These are phyloP conservation scores for Lathyrus tuberosus DNA, from an alignment of 306 rosid species.

Conservation along the genomic window DNA sequence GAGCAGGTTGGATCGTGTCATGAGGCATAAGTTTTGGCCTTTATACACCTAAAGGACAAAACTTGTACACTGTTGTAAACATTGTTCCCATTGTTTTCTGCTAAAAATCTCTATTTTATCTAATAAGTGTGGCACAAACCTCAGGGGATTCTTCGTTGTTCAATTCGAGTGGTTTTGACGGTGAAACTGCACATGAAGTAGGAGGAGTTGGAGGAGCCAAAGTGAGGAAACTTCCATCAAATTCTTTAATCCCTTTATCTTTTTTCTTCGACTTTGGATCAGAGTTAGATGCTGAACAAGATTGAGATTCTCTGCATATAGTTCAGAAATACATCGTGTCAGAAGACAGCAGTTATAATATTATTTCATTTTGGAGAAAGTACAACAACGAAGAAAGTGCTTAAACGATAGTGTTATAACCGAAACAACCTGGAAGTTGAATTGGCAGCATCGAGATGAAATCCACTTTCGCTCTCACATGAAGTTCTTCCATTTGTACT, in stretches of 20 bases:
- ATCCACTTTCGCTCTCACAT: constrained; percentile 37
- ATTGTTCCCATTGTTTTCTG: too few relatives aligned
- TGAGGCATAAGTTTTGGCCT: too few relatives aligned
- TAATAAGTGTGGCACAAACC: constrained; percentile 41
- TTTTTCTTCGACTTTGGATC: constrained; percentile 46
- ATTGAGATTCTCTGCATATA: constrained; percentile 56
- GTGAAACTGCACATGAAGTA: constrained; percentile 45
- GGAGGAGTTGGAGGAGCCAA: constrained; percentile 56
- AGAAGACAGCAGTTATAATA: constrained; percentile 26
- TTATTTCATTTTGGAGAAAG: not conserved
- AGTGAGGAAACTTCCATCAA: constrained; percentile 57
- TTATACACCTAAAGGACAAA: not conserved
- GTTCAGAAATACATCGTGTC: constrained; percentile 27
- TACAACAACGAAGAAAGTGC: constrained; percentile 1
- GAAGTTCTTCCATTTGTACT: constrained; percentile 49
- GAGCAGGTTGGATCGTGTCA: too few relatives aligned
- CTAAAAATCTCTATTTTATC: not conserved
- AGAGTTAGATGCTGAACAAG: constrained; percentile 48
- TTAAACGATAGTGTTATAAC: constrained; percentile 17
- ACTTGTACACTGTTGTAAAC: not conserved
- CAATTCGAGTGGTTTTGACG: constrained; percentile 38
- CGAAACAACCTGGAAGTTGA: constrained; percentile 54
- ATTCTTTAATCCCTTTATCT: constrained; percentile 44
- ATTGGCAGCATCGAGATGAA: constrained; percentile 41
- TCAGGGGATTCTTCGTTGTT: constrained; percentile 42